phyloP scores from a whole-genome alignment of 2,329 filamentous ascomycete species.

The Monilinia fructicola region DNA sequence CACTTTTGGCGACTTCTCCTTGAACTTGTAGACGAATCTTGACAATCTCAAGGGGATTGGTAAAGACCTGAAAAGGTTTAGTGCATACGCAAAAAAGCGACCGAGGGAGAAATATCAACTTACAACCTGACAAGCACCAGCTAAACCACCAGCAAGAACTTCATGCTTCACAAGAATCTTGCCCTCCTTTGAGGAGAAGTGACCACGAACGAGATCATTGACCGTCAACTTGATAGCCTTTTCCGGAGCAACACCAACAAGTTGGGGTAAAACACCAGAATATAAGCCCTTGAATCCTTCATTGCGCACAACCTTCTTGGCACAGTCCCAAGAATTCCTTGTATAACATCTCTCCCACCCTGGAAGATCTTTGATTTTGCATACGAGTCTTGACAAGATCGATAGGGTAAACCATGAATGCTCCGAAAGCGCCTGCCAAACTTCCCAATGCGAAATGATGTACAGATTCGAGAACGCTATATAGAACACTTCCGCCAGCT shows the following conservation, averaged over 20 bases:
- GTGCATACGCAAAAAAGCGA: background rate
- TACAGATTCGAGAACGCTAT: conserved; percentile 68
- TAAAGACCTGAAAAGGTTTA: conserved; percentile 68
- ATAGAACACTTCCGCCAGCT: conserved; percentile 56
- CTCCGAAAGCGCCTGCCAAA: conserved; percentile 91
- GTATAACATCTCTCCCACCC: conserved; percentile 85
- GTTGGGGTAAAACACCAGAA: conserved; percentile 89
- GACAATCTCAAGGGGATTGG: conserved; percentile 97
- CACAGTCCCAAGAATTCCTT: conserved; percentile 96
- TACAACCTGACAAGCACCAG: conserved; percentile 95
- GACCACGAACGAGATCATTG: conserved; percentile 83
- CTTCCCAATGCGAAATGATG: conserved; percentile 92
- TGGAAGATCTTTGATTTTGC: conserved; percentile 88
- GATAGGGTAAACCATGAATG: conserved; percentile 99
- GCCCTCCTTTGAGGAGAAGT: conserved; percentile 72
- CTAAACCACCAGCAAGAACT: conserved; percentile 81
- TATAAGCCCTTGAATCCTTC: conserved; percentile 89
- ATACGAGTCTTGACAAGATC: conserved; percentile 97
- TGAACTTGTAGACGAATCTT: conserved; percentile 98
- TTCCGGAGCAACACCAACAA: conserved; percentile 97
- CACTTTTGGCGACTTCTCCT: conserved; percentile 87
- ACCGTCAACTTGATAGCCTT: conserved; percentile 99
- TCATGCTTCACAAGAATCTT: conserved; percentile 71
- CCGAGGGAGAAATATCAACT: conserved; percentile 44
- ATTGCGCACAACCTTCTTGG: conserved; percentile 87